Evolutionary conservation across 768 basidiomycete species (phyloP).

Genomic region (Cystofilobasidium ferigula): DNA sequence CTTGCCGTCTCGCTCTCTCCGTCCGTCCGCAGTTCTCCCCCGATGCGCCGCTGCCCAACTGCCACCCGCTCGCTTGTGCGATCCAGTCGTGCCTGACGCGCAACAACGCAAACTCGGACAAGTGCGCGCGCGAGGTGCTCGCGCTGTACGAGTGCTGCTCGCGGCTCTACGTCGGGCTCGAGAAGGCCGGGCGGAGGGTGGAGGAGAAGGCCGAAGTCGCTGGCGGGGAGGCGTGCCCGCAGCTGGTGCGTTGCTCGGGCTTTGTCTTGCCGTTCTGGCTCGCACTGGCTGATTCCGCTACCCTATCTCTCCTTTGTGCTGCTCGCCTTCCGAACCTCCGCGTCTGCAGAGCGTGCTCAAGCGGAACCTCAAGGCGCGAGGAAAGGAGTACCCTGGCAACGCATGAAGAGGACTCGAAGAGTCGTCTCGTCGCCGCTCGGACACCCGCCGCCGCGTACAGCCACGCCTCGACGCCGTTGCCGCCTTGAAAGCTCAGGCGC

Average conservation of each 20-base stretch:
- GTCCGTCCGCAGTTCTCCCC: neutral
- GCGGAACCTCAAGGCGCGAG: too few species aligned
- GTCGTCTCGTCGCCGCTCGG: too few species aligned
- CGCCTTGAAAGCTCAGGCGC: too few species aligned
- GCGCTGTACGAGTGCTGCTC: conserved; percentile 16
- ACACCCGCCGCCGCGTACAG: too few species aligned
- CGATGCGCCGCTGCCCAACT: conserved; percentile 1
- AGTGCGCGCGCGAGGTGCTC: conserved; percentile 7
- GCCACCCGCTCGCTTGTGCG: conserved; percentile 4
- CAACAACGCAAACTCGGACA: conserved; percentile 5
- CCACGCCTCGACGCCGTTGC: too few species aligned
- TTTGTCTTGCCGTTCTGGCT: neutral
- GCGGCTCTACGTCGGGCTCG: neutral
- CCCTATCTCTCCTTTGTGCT: neutral
- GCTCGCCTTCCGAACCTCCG: neutral
- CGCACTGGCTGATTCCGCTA: neutral
- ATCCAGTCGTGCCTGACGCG: conserved; percentile 19
- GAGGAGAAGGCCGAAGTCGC: conserved; percentile 5
- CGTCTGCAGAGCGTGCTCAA: neutral
- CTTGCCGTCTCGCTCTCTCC: neutral
- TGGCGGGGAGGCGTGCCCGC: conserved; percentile 13
- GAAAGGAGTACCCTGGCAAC: too few species aligned
- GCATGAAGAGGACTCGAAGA: too few species aligned
- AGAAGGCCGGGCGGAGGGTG: neutral
- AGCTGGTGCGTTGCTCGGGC: neutral